phyloP scores from a whole-genome alignment of 148 eudicot species.

The Beta vulgaris region DNA sequence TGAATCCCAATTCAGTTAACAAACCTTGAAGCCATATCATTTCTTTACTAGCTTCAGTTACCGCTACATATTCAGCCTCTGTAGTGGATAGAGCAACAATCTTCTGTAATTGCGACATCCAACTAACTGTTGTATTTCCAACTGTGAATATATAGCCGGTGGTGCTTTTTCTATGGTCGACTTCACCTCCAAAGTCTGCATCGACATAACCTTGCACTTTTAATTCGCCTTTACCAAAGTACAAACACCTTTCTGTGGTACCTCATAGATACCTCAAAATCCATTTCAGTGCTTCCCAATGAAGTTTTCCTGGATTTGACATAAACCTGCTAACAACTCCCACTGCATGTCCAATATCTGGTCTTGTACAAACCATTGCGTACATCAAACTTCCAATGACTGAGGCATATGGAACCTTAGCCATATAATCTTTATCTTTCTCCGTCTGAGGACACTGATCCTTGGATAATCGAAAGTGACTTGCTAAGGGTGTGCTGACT shows the following conservation, averaged over 20 bases:
- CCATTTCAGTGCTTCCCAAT: conserved; percentile 18
- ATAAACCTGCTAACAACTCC: conserved; percentile 18
- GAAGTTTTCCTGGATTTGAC: conserved; percentile 23
- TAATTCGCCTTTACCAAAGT: background rate
- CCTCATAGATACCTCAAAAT: background rate
- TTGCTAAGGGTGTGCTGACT: conserved; percentile 19
- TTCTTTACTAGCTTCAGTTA: conserved; percentile 14
- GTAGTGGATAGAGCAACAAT: conserved; percentile 21
- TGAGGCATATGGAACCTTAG: conserved; percentile 25
- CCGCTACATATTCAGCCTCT: conserved; percentile 15
- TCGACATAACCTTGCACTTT: conserved; percentile 5
- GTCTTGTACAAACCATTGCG: conserved; percentile 27
- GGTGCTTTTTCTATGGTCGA: conserved; percentile 5
- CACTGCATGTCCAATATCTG: conserved; percentile 23
- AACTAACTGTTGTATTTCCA: background rate
- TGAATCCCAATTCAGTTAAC: conserved; percentile 3
- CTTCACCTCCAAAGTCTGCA: background rate
- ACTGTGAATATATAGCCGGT: conserved; percentile 6
- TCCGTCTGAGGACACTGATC: conserved; percentile 12
- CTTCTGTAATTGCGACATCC: conserved; percentile 2
- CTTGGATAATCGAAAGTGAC: conserved; percentile 17
- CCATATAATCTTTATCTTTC: conserved; percentile 23
- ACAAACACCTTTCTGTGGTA: background rate
- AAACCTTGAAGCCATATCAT: conserved; percentile 20
- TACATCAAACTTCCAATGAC: conserved; percentile 30